These are phyloP conservation scores for Xenosphaeropsis pyriputrescens DNA, from an alignment of 2,329 filamentous ascomycete genomes.

Conservation along the genomic window DNA sequence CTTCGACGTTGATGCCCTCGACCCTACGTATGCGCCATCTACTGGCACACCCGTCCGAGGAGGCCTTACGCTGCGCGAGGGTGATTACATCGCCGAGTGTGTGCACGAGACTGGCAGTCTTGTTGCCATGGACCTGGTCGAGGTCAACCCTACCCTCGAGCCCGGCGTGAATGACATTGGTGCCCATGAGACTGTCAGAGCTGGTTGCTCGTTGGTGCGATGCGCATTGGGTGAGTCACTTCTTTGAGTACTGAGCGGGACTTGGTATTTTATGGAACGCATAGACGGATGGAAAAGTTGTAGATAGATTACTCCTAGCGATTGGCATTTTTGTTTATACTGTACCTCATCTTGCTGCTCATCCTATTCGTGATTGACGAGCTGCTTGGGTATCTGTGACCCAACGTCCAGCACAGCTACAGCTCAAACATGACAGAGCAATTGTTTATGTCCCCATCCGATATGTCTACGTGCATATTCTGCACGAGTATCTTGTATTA, in stretches of 20 bases:
- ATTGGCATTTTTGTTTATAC: too few species aligned
- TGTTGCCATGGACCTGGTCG: slow-evolving; percentile 68
- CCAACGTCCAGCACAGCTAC: too few species aligned
- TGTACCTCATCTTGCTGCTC: too few species aligned
- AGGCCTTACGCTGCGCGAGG: slow-evolving; percentile 83
- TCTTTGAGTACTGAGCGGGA: slow-evolving; percentile 33
- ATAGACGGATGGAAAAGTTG: too few species aligned
- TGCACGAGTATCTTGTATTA: too few species aligned
- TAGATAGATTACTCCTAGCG: too few species aligned
- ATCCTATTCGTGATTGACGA: too few species aligned
- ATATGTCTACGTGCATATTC: too few species aligned
- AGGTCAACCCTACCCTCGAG: slow-evolving; percentile 64
- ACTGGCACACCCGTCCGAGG: slow-evolving; percentile 92
- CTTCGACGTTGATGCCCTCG: slow-evolving; percentile 92
- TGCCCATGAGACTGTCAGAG: slow-evolving; percentile 73
- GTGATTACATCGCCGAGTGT: slow-evolving; percentile 89
- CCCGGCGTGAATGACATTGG: slow-evolving; percentile 38
- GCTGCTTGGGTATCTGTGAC: too few species aligned
- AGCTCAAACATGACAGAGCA: too few species aligned
- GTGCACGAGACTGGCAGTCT: slow-evolving; percentile 69
- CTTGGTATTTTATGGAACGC: too few species aligned
- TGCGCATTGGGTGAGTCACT: slow-evolving; percentile 88
- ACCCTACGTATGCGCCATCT: slow-evolving; percentile 91
- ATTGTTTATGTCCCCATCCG: too few species aligned
- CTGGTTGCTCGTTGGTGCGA: slow-evolving; percentile 80